Base-by-base conservation (phyloP, 805 yeast genomes). In the Jamesozyma piceae region DNA sequence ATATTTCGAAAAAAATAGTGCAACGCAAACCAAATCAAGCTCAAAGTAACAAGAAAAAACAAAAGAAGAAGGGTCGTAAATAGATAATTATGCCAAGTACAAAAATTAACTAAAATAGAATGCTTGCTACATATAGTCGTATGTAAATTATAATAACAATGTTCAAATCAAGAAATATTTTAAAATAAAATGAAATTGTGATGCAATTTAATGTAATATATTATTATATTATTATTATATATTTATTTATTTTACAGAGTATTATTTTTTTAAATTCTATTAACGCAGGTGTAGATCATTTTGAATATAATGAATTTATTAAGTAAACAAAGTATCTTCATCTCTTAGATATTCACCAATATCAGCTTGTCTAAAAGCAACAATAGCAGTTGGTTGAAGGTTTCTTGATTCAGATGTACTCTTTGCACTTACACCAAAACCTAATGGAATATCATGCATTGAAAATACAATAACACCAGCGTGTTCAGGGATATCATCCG, bases 261-360 rank as follows among this genome's bases (percentile, higher is more conserved):
- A n/a, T n/a, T n/a, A n/a, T n/a, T n/a, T n/a, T n/a, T n/a, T n/a
- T n/a, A n/a, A n/a, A n/a, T n/a, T n/a, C n/a, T n/a, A n/a, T n/a
- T n/a, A n/a, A n/a, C n/a, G n/a, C n/a, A n/a, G n/a, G n/a, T n/a
- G n/a, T n/a, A n/a, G n/a, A n/a, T 24, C n/a, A n/a, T n/a, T n/a
- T n/a, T n/a, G n/a, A n/a, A n/a, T n/a, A n/a, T n/a, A n/a, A n/a
- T n/a, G n/a, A n/a, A n/a, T n/a, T n/a, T n/a, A n/a, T 56, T 69
- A 88, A 21, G 96, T 85, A 60, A 90, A 90, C 52, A 90, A 68
- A 33, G 96, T 87, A 65, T 92, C 97, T 71, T 92, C 98, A 57
- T 92, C 97, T 75, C 98, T 88, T 59, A 92, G 73, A 59, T 87
- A 92, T 66, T 92, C 98, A 49, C 98, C 98, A 51, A 92, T 86